phyloP scores from a whole-genome alignment of 208 protist genomes.

The Phytomonas sp. region DNA sequence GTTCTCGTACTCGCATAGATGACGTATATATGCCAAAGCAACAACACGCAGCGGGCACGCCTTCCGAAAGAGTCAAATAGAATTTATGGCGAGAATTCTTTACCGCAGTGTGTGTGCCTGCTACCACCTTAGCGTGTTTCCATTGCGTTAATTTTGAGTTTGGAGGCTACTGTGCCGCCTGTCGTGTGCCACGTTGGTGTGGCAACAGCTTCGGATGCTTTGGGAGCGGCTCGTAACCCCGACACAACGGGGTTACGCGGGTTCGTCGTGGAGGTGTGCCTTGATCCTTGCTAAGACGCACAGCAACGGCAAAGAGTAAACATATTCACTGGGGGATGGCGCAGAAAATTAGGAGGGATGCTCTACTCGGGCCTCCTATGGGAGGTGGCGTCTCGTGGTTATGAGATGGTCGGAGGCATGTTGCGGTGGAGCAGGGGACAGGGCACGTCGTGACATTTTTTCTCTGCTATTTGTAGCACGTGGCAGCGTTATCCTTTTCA shows the following conservation, averaged over 20 bases:
- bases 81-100: neutral
- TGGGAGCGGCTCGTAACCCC: too few species aligned
- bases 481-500: neutral
- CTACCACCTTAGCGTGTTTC: neutral
- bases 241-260: too few species aligned
- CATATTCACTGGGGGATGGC: neutral
- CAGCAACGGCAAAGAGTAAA: neutral
- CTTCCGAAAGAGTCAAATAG: neutral
- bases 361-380: neutral
- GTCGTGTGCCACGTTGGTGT: too few species aligned
- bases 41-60: neutral
- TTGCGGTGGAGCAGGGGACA: neutral
- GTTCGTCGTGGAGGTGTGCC: neutral
- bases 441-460: neutral
- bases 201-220: too few species aligned
- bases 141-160: neutral
- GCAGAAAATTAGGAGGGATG: neutral
- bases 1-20: neutral
- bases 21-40: neutral
- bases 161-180: too few species aligned
- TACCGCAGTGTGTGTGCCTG: neutral
- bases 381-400: neutral
- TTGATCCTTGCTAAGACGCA: neutral
- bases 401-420: neutral
- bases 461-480: neutral